These are phyloP conservation scores for Phaeotremella fagi DNA, from an alignment of 768 basidiomycete genomes.

Conservation along the genomic window DNA sequence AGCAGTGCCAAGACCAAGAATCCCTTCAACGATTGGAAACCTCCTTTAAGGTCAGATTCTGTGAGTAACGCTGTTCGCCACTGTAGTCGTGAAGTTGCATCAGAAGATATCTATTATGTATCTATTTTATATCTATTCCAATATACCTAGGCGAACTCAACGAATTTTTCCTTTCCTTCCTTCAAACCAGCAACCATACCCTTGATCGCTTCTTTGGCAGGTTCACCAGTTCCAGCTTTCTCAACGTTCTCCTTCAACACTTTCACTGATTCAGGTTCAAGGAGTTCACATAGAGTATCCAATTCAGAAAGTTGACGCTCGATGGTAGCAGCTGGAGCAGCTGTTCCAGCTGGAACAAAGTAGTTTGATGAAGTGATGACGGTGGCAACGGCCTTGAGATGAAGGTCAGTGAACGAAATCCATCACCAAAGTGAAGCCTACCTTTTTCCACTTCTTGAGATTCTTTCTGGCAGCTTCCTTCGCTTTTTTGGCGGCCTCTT, in stretches of 20 bases:
- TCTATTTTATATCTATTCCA: too few relatives aligned
- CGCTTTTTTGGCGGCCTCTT: constrained; percentile 57
- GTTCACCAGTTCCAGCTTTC: constrained; percentile 44
- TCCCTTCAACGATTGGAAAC: too few relatives aligned
- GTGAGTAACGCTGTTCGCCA: too few relatives aligned
- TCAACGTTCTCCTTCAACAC: constrained; percentile 50
- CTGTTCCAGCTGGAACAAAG: constrained; percentile 48
- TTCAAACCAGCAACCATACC: constrained; percentile 37
- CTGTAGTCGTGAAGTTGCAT: too few relatives aligned
- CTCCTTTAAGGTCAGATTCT: too few relatives aligned
- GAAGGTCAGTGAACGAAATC: neutral
- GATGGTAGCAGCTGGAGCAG: constrained; percentile 48
- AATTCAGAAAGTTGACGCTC: constrained; percentile 51
- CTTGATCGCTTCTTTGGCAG: constrained; percentile 43
- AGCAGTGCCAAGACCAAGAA: too few relatives aligned
- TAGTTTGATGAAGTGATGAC: constrained; percentile 51
- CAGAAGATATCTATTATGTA: too few relatives aligned
- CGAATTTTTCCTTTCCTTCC: constrained; percentile 46
- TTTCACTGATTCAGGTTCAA: constrained; percentile 50
- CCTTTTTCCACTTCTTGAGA: constrained; percentile 63
- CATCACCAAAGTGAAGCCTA: constrained; percentile 46
- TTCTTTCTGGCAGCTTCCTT: constrained; percentile 61
- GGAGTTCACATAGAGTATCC: constrained; percentile 47
- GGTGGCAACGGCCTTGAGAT: constrained; percentile 51
- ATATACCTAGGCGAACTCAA: constrained; percentile 47